Evolutionary conservation across 140 eudicot species (phyloP), one percentile per base, ranked within the genome.

Genomic region (Stevia rebaudiana): DNA sequence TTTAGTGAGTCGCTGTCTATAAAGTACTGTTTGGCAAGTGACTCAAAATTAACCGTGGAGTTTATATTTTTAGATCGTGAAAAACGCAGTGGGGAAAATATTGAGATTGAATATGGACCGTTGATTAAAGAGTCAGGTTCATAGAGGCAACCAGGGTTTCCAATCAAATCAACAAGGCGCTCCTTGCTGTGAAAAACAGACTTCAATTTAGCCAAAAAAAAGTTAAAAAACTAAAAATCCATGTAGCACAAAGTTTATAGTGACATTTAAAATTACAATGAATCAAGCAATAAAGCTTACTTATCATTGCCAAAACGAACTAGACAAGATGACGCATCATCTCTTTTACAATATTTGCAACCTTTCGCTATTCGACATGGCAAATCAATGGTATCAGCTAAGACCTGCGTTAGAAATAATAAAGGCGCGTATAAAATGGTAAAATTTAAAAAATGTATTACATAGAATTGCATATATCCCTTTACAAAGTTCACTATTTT

Each of bases 301-400:
- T 88, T 84, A 61, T 91, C 84, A 50, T 24, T 65, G 24, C 81
- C 95, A 76, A 76, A 82, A 25, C 92, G 91, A 75, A 88, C 94
- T 60, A 92, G 89, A 65, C 96, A 92, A 39, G 98, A 92, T 42
- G 96, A 75, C 55, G 94, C 96, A 68, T 88, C 86, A 46, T 79
- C 84, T 75, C 84, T 77, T 46, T 33, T 64, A 64, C 96, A 92
- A 74, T 83, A 83, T 68, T 62, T 85, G 70, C 98, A 88, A 36
- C 98, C 96, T 67, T 76, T 87, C 24, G 95, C 98, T 40, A 92
- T 83, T 75, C 98, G 95, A 67, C 95, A 87, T 23, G 95, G 95
- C 54, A 87, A 72, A 53, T 79, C 72, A 56, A 87, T 79, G 60
- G 82, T 55, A 51, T 91, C 98, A 36, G 98, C 98, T 65, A 92